Base-by-base conservation (phyloP, 129 eudicot genomes). In the Deinandra increscens region DNA sequence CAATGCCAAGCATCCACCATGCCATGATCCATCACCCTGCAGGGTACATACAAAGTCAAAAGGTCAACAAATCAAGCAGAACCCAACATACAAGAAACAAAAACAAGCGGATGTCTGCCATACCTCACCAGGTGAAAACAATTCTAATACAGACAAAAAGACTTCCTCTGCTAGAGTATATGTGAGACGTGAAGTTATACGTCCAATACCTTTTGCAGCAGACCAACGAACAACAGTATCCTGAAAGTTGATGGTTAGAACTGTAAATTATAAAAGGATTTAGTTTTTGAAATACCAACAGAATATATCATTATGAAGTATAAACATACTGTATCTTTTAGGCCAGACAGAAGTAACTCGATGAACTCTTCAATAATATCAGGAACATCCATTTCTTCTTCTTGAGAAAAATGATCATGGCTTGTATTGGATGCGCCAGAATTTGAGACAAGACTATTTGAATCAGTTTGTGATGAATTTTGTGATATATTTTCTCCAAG, bases 21-120 rank as follows among this genome's bases (percentile, higher is more conserved):
- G 99, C 99, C 99, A 93, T 39, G 99, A 93, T 67, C 99, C 99
- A 87, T 93, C 99, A 66, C 99, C 99, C 99, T 93, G 72, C 9
- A 77, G 50, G 23, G 71, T 37, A 6, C 51, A 18, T 39, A 34
- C 18, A 79, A 36, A 42, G 53, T 8, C 20, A 33, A 23, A 76
- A 29, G 44, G 53, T 18, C 22, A 43, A 61, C 33, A 68, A 59
- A 36, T 41, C 22, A 43, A 63, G 18, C 13, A 60, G 34, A 60
- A 45, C 45, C 38, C 46, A 51, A 14, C 45, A 66, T 11, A 70
- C 20, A 70, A 66, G 26, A 66, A 69, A 49, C 33, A 60, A 56
- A 56, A 78, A 56, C 18, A 43, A 19, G 68, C 41, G 36, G 29
- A 51, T 44, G 77, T 62, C n/a, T 51, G 54, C 19, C 79, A 69